Conservation (phyloP, 2,329 filamentous ascomycete genomes). For the Ilyonectria destructans region DNA sequence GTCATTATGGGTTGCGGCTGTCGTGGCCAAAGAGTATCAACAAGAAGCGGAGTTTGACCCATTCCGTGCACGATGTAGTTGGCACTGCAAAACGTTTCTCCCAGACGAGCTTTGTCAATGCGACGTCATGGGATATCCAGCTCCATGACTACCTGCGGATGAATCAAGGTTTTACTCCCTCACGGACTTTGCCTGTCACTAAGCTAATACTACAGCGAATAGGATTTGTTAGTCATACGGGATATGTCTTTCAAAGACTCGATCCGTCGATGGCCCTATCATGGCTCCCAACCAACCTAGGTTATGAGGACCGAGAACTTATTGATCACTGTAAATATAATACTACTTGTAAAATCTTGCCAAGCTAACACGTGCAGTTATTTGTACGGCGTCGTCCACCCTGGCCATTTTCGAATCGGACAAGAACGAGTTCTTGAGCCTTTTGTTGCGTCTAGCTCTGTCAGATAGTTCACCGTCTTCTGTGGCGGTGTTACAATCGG, state of each 20-base stretch:
- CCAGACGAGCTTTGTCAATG: constrained; percentile 15
- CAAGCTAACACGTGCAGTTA: constrained; percentile 15
- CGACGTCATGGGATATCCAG: constrained; percentile 11
- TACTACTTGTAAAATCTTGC: constrained; percentile 14
- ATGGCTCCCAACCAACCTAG: constrained; percentile 15
- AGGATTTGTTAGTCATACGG: constrained; percentile 13
- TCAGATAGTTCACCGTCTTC: constrained; percentile 7
- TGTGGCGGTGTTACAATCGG: constrained; percentile 7
- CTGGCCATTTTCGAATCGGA: constrained; percentile 15
- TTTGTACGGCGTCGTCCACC: constrained; percentile 15
- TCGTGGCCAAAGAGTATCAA: constrained; percentile 13
- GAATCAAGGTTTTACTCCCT: constrained; percentile 16
- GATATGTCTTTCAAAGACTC: constrained; percentile 16
- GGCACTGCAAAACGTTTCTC: constrained; percentile 11
- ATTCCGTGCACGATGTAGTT: constrained; percentile 14
- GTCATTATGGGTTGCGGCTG: constrained; percentile 15
- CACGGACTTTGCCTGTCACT: constrained; percentile 10
- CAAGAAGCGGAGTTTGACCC: constrained; percentile 13
- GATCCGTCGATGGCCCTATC: constrained; percentile 10
- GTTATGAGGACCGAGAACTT: constrained; percentile 15
- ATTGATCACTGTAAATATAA: constrained; percentile 16
- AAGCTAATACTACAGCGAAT: constrained; percentile 15
- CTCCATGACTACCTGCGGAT: constrained; percentile 13
- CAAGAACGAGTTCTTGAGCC: constrained; percentile 16
- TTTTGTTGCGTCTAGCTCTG: constrained; percentile 9